Base-by-base conservation (phyloP, 2,329 filamentous ascomycete genomes). In the Aspergillus persii region DNA sequence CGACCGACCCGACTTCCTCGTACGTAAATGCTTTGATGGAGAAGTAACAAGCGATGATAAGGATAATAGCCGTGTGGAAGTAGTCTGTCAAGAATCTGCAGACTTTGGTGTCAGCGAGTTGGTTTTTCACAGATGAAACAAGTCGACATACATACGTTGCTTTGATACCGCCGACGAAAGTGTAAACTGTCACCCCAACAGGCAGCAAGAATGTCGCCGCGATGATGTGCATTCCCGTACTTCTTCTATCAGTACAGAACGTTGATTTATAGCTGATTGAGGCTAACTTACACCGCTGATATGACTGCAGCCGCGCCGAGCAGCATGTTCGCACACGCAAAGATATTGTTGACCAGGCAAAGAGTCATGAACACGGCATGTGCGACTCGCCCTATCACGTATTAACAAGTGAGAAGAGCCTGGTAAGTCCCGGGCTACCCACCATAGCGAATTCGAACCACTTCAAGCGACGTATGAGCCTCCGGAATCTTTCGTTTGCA, bases 31-130 rank as follows among this genome's bases (percentile, higher is more conserved):
- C 81, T 2, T 79, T 77, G 61, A 82, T 77, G 70, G 68, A 83
- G 77, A 71, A 80, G 78, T 71, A 80, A 78, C 54, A 84, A 0
- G 66, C 75, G 26, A 84, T 79, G 29, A 84, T 79, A 1, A 83
- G 76, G 23, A 85, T 83, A 9, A 81, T 79, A 12, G 84, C 79
- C 0, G 83, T 85, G 62, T 85, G 83, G 29, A 84, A 77, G 61
- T 82, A 84, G 59, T 84, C 80, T 0, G 81, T 84, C 4, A 84
- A 63, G 55, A 77, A 77, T 0, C 72, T 77, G 27, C 57, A 31
- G 59, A 18, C 48, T 48, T 3, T 8, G 7, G 29, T 8, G 11
- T 8, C 3, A 3, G 23, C 4, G 29, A 31, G 29, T 11, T 23
- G 18, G 18, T 23, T 23, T 23, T 23, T 23, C 18, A 2, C 2